Conservation (phyloP, 148 eudicot species). For the Drosera capensis region DNA sequence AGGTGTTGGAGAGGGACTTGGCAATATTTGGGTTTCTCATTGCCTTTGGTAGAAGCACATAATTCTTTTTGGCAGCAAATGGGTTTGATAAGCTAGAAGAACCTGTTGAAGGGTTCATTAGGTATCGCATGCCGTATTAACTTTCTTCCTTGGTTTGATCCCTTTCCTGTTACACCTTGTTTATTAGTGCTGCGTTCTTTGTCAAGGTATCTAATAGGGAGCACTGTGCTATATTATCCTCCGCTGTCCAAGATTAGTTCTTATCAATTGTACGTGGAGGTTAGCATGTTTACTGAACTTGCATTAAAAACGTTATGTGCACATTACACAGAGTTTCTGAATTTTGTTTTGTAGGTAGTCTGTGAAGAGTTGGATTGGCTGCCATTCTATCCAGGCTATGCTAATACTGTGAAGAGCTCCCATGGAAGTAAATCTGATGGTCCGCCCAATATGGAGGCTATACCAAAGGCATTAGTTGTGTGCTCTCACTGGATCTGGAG, state of each 20-base stretch:
- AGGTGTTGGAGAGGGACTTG: conserved; percentile 91
- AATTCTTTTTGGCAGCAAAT: conserved; percentile 55
- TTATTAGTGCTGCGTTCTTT: conserved; percentile 7
- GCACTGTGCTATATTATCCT: conserved; percentile 85
- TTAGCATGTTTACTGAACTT: conserved; percentile 24
- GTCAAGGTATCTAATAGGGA: conserved; percentile 79
- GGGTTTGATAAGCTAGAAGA: conserved; percentile 54
- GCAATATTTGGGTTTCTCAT: conserved; percentile 94
- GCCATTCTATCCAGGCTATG: conserved; percentile 73
- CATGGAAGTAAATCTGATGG: conserved; percentile 35
- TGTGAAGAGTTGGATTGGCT: conserved; percentile 99
- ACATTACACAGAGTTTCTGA: conserved; percentile 4
- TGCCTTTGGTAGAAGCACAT: conserved; percentile 87
- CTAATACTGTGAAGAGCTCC: conserved; percentile 32
- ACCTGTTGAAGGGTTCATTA: conserved; percentile 63
- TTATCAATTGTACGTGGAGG: conserved; percentile 96
- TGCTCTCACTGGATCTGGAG: conserved; percentile 79
- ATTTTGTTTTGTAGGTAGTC: conserved; percentile 46
- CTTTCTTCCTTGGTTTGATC: not conserved
- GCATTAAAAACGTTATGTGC: conserved; percentile 3
- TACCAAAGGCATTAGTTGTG: conserved; percentile 56
- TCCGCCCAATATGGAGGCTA: conserved; percentile 70
- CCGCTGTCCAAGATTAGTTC: conserved; percentile 94
- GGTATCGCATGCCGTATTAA: conserved; percentile 21
- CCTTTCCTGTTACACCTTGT: too few species aligned